These are phyloP conservation scores for Lepraria neglecta DNA, from an alignment of 495 filamentous ascomycete genomes.

Conservation along the genomic window DNA sequence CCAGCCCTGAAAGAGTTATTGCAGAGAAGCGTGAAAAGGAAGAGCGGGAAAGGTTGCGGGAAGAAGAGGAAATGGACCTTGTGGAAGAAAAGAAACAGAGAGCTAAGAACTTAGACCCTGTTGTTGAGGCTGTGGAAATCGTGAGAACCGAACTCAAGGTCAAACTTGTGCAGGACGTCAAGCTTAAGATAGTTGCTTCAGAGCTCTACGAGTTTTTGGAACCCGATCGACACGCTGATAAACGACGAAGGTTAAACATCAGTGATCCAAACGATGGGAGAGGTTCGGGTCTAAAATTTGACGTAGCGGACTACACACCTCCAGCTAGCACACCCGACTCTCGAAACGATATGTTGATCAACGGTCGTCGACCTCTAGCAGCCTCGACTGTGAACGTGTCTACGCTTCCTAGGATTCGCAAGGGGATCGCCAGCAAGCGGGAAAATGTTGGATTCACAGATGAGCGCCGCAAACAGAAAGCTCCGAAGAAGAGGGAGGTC, in stretches of 20 bases:
- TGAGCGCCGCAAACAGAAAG: slow-evolving; percentile 57
- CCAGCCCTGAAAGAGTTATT: slow-evolving; percentile 48
- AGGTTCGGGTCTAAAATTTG: slow-evolving; percentile 43
- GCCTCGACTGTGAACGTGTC: slow-evolving; percentile 51
- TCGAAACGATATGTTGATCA: slow-evolving; percentile 35
- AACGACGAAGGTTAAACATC: slow-evolving; percentile 71
- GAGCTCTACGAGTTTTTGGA: slow-evolving; percentile 80
- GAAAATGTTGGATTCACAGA: slow-evolving; percentile 67
- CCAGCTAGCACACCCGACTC: slow-evolving; percentile 63
- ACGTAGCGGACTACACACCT: slow-evolving; percentile 48
- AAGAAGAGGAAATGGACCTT: slow-evolving; percentile 67
- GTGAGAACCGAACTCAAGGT: slow-evolving; percentile 74
- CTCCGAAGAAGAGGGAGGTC: slow-evolving; percentile 46
- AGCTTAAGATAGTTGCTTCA: slow-evolving; percentile 73
- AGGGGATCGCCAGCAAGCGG: slow-evolving; percentile 53
- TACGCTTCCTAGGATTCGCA: slow-evolving; percentile 65
- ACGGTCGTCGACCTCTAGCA: slow-evolving; percentile 32
- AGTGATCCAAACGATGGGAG: slow-evolving; percentile 56
- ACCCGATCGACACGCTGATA: slow-evolving; percentile 66
- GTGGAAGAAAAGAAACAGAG: slow-evolving; percentile 82
- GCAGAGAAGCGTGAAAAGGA: slow-evolving; percentile 51
- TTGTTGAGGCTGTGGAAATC: slow-evolving; percentile 69
- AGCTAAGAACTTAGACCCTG: slow-evolving; percentile 77
- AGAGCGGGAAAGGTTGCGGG: slow-evolving; percentile 50
- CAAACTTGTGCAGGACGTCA: slow-evolving; percentile 78